Evolutionary conservation across 2,329 filamentous ascomycete genomes (phyloP).

Genomic region (Penicillium sp.): DNA sequence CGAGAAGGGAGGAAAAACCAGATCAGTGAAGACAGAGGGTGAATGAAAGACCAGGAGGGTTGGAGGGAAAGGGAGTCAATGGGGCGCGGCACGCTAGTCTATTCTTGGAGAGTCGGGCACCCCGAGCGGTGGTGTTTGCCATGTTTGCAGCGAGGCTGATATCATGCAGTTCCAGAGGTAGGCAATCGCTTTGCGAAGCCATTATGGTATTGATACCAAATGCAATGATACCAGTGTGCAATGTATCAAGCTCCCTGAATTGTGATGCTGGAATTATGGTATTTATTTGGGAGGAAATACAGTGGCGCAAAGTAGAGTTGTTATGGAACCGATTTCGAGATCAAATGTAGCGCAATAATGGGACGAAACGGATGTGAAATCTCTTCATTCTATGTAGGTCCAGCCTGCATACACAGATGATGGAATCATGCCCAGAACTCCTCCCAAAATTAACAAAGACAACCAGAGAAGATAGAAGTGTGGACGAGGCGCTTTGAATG

Average conservation of each 20-base stretch:
- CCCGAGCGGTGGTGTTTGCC: conserved; percentile 8
- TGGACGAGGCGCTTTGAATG: background rate
- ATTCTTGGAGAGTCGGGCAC: conserved; percentile 17
- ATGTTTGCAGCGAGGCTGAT: conserved; percentile 18
- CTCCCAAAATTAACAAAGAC: conserved; percentile 11
- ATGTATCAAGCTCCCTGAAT: no score
- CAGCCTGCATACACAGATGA: conserved; percentile 24
- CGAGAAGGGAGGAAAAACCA: background rate
- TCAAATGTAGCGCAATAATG: background rate
- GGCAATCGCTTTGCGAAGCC: no score
- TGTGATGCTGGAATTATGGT: no score
- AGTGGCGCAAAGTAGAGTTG: background rate
- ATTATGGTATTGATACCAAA: no score
- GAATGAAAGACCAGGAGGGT: background rate
- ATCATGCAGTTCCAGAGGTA: background rate
- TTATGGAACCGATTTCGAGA: background rate
- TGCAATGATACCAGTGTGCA: no score
- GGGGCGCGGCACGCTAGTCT: conserved; percentile 20
- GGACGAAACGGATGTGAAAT: background rate
- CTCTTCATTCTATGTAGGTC: conserved; percentile 16
- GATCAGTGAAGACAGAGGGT: background rate
- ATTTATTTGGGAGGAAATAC: no score
- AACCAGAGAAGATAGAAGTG: background rate
- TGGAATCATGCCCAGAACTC: conserved; percentile 14
- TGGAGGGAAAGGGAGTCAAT: background rate